A percentile compares a stretch with the other conserved stretches of the same genome.
Conservation (phyloP, 257 asterid species). For the Mitragyna speciosa region DNA sequence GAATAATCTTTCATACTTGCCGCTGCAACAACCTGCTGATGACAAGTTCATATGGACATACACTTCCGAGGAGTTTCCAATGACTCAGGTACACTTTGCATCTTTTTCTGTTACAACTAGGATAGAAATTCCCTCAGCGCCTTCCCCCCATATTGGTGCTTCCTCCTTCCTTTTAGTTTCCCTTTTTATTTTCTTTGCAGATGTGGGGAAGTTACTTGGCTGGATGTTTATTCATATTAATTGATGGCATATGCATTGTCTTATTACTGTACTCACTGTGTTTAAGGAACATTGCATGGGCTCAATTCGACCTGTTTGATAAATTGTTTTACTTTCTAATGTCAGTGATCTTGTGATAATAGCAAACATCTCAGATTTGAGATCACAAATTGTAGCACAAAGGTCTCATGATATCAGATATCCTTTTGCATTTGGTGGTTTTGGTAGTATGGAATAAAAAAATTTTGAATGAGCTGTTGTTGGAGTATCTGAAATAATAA, state of each 20-base stretch:
- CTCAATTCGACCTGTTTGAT: neutral
- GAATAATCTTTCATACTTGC: conserved; percentile 26
- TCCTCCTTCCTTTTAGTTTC: neutral
- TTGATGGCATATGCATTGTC: neutral
- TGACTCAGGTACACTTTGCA: conserved; percentile 55
- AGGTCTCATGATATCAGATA: neutral
- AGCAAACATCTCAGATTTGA: neutral
- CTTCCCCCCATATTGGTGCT: neutral
- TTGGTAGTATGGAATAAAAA: neutral
- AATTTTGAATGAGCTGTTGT: neutral
- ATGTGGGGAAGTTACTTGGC: neutral
- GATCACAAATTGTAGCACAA: neutral
- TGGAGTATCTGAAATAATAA: conserved; percentile 1
- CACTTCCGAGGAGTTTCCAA: conserved; percentile 61
- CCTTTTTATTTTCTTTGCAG: neutral
- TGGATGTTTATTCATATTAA: neutral
- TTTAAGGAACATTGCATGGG: no score
- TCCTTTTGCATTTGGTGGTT: neutral
- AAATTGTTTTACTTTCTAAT: neutral
- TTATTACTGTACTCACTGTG: neutral
- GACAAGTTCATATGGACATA: conserved; percentile 81
- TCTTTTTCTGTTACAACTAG: neutral
- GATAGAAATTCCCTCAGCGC: neutral
- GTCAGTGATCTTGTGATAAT: neutral
- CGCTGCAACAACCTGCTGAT: conserved; percentile 52